Evolutionary conservation across 441 rosid genomes (phyloP), one percentile per base, ranked within the genome.

Genomic region (Biscutella laevigata): DNA sequence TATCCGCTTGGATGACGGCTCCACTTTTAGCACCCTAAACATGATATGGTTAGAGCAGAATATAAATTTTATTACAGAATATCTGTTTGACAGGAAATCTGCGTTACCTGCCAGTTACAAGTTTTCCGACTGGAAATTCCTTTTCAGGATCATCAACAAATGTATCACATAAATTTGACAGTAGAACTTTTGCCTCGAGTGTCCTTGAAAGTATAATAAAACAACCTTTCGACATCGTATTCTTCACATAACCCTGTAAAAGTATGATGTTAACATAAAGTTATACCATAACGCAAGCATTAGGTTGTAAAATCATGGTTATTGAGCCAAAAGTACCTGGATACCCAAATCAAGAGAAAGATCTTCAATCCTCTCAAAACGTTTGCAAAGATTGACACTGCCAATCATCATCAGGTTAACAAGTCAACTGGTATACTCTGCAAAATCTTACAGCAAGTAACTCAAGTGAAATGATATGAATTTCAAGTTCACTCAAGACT

Each of bases 201-300:
- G 80, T 88, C 71, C 94, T 78, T 30, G 99, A 88, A 55, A 92
- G 85, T 54, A 62, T 47, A 63, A 92, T 76, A 74, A 88, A 92
- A 68, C 97, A 92, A 46, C 95, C 99, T 66, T 86, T 92, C 26
- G 97, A 40, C 39, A 70, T 67, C n/a, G 84, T 71, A 72, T 77
- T 84, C 79, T 86, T 92, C 24, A 88, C 95, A 78, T 92, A 92
- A 35, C 97, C 99, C 99, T 92, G 76, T 53, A 48, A 57, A 17
- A 71, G 8, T 53, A 61, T 20, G 35, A 63, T 3, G 47, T 27
- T 41, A 29, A 35, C 58, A 48, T 55, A 17, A 67, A 46, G 46
- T 8, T 48, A 22, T 49, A 61, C 33, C 43, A 35, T 17, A 47
- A 60, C 37, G 53, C 35, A 35, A 41, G 28, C 2, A 39, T 38